Percentiles rank a stretch among this genome's conserved stretches.
These are phyloP conservation scores for Ambrosia hybrid DNA, from an alignment of 140 eudicot species.

Conservation along the genomic window DNA sequence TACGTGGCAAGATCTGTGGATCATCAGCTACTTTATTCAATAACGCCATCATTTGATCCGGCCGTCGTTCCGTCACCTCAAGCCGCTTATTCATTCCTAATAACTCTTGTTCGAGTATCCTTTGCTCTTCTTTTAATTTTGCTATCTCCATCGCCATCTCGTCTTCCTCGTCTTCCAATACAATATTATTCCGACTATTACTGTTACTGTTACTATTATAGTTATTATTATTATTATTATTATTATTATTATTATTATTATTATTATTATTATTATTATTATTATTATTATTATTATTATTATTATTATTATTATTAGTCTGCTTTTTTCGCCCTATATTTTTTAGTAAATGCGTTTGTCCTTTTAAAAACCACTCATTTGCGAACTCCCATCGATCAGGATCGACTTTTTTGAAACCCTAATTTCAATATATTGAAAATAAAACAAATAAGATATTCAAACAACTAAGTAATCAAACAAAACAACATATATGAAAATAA, in stretches of 20 bases:
- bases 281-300: not conserved
- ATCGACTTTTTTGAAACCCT: constrained; percentile 80
- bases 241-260: not conserved
- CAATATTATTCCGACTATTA: not conserved
- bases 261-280: not conserved
- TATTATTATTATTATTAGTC: not conserved
- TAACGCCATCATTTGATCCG: constrained; percentile 64
- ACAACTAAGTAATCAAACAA: too few species aligned
- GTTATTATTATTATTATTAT: not conserved
- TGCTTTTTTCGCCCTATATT: constrained; percentile 50
- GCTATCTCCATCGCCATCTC: constrained; percentile 40
- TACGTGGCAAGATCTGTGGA: constrained; percentile 54
- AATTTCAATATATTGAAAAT: not conserved
- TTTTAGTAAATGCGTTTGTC: constrained; percentile 51
- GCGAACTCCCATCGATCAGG: constrained; percentile 85
- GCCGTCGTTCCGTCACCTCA: constrained; percentile 56
- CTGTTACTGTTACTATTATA: too few species aligned
- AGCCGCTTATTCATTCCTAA: constrained; percentile 40
- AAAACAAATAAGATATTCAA: not conserved
- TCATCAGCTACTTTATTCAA: constrained; percentile 53
- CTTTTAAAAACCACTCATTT: constrained; percentile 64
- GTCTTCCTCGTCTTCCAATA: constrained; percentile 24
- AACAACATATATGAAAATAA: too few species aligned
- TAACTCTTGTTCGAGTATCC: constrained; percentile 38
- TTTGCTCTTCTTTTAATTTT: constrained; percentile 42